phyloP scores from a whole-genome alignment of 2,329 filamentous ascomycete genomes.

The Leptographium radiaticola region DNA sequence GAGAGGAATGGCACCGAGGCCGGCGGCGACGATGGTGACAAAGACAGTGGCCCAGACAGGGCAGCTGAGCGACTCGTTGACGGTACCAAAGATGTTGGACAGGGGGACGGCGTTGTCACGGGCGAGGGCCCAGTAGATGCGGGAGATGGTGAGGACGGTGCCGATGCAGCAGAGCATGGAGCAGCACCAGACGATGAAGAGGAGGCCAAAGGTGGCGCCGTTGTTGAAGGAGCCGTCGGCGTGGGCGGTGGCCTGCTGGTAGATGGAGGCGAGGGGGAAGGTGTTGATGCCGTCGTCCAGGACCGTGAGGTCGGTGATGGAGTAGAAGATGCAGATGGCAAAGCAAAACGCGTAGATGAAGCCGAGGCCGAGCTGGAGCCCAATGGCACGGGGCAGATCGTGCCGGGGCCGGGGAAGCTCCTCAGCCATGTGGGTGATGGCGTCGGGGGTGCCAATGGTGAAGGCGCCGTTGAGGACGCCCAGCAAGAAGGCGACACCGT shows the following conservation, averaged over 20 bases:
- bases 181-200: slow-evolving; percentile 28
- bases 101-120: slow-evolving; percentile 50
- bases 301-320: slow-evolving; percentile 39
- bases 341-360: slow-evolving; percentile 38
- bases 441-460: slow-evolving; percentile 49
- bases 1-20: slow-evolving; percentile 42
- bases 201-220: slow-evolving; percentile 21
- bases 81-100: slow-evolving; percentile 34
- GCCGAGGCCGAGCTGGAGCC: slow-evolving; percentile 32
- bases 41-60: slow-evolving; percentile 46
- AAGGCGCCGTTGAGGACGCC: slow-evolving; percentile 57
- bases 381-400: slow-evolving; percentile 38
- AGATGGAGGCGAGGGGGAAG: slow-evolving; percentile 52
- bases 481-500: slow-evolving; percentile 50
- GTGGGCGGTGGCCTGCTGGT: slow-evolving; percentile 39
- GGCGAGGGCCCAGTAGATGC: slow-evolving; percentile 33
- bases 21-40: slow-evolving; percentile 35
- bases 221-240: slow-evolving; percentile 28
- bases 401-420: slow-evolving; percentile 36
- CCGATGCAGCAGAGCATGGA: slow-evolving; percentile 34
- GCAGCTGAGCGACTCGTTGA: slow-evolving; percentile 41
- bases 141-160: slow-evolving; percentile 35
- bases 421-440: slow-evolving; percentile 48
- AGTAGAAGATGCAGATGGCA: slow-evolving; percentile 37
- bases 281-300: slow-evolving; percentile 36